phyloP scores from a whole-genome alignment of 1,284 basidiomycete genomes.

The Microbotryum intermedium region DNA sequence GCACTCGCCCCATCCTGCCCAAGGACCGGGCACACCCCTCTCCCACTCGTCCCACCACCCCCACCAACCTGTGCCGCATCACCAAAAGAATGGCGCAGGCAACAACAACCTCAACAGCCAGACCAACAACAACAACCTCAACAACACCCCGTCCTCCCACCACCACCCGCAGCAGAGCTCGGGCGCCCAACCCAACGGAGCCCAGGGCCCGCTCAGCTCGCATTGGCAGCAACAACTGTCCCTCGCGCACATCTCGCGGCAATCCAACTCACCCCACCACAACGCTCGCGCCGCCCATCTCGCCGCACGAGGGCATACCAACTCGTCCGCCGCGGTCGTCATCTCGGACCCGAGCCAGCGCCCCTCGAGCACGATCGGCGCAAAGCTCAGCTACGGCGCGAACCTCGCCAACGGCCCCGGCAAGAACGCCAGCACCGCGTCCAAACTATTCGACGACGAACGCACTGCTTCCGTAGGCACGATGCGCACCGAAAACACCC shows the following conservation, averaged over 20 bases:
- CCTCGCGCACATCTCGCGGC: conserved; percentile 40
- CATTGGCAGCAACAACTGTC: conserved; percentile 38
- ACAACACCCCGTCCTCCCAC: neutral
- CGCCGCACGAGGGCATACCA: conserved; percentile 46
- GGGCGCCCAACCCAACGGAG: conserved; percentile 2
- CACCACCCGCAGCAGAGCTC: conserved; percentile 7
- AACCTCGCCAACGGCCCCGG: conserved; percentile 38
- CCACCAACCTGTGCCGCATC: conserved; percentile 13
- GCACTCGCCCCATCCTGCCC: conserved; percentile 16
- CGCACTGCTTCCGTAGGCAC: conserved; percentile 22
- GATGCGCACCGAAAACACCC: conserved; percentile 28
- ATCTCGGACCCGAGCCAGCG: conserved; percentile 42
- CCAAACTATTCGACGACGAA: conserved; percentile 4
- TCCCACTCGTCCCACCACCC: conserved; percentile 1
- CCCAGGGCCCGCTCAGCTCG: conserved; percentile 19
- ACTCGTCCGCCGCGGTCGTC: conserved; percentile 43
- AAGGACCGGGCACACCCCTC: neutral
- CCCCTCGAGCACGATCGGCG: conserved; percentile 35
- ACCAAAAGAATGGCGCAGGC: conserved; percentile 2
- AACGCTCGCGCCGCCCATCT: conserved; percentile 50
- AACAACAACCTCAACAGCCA: conserved; percentile 10
- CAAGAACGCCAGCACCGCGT: conserved; percentile 30
- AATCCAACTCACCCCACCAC: conserved; percentile 48
- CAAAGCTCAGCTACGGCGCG: conserved; percentile 23
- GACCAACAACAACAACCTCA: conserved; percentile 1